Conservation (phyloP, 2,329 filamentous ascomycete genomes). For the Trichocomaceae sp. region DNA sequence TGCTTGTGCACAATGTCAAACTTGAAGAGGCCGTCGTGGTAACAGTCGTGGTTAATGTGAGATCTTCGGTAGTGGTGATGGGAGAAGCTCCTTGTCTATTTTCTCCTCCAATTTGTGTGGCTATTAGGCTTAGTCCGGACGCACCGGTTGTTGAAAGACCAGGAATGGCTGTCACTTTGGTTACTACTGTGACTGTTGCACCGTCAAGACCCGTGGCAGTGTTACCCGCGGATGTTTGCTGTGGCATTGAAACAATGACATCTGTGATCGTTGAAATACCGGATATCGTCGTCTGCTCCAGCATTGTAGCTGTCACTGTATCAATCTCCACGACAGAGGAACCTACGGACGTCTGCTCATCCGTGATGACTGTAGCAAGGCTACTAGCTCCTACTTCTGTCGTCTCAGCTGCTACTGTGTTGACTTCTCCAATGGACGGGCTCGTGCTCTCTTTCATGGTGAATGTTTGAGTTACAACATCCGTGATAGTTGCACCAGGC, state of each 20-base stretch:
- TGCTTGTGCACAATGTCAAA: constrained; percentile 22
- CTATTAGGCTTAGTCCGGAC: background rate
- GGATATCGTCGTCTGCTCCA: background rate
- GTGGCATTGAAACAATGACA: background rate
- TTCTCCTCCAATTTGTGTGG: background rate
- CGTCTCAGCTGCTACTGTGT: background rate
- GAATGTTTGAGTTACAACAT: background rate
- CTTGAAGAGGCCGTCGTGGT: background rate
- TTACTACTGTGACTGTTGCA: background rate
- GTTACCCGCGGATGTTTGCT: background rate
- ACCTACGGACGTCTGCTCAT: too few species aligned
- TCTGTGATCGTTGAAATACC: background rate
- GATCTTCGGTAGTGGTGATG: background rate
- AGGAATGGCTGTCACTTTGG: background rate
- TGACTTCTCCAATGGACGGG: background rate
- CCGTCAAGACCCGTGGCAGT: background rate
- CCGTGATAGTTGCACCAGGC: background rate
- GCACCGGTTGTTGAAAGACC: background rate
- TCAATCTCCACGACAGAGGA: too few species aligned
- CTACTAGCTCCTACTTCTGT: background rate
- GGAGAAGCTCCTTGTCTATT: background rate
- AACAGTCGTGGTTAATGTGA: background rate
- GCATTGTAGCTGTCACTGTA: background rate
- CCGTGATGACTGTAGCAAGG: too few species aligned
- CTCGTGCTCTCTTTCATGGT: background rate